Base-by-base conservation (phyloP, 1,284 basidiomycete species). In the Cutaneotrichosporon mucoides region DNA sequence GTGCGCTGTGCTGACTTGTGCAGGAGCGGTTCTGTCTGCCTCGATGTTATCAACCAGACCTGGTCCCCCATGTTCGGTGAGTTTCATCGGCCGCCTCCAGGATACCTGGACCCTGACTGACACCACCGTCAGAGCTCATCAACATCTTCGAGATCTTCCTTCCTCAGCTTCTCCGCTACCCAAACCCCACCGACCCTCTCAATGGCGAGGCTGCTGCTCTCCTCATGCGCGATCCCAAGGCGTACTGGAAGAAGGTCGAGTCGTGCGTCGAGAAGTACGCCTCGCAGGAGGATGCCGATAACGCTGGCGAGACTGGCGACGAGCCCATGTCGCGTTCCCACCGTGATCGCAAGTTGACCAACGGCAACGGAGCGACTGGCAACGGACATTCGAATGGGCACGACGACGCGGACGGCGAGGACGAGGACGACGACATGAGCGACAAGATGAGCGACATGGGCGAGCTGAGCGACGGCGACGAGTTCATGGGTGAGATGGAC, bases 71-170 rank as follows among this genome's bases (percentile, higher is more conserved):
- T 97, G 94, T 97, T 95, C 76, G 92, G 92, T 67, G 15, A 35
- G 37, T 35, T 24, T 24, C 24, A 24, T 24, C 24, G 24, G 24
- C 24, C 24, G 24, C 24, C 24, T 24, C 24, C 24, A 24, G 55
- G 54, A 36, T 6, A 13, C 10, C 6, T 24, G 0, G 24, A 24
- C 24, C 24, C 24, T 24, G 24, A 24, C 24, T 24, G 24, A 24
- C 24, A 24, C 24, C 24, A 24, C 24, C 24, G 2, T 24, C 71
- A 94, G 95, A 98, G 80, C 93, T 98, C 88, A 92, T 98, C 82
- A 99, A 99, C 77, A 98, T 99, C 70, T 99, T 99, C 71, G 96
- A 99, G 77, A 88, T 92, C 57, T 99, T 99, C 81, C 84, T 99
- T 35, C 96, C 95, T 2, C 96, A 99, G 78, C 85, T 99, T 4